Conservation (phyloP, 257 asterid species). For the Lycium ferocissimum region DNA sequence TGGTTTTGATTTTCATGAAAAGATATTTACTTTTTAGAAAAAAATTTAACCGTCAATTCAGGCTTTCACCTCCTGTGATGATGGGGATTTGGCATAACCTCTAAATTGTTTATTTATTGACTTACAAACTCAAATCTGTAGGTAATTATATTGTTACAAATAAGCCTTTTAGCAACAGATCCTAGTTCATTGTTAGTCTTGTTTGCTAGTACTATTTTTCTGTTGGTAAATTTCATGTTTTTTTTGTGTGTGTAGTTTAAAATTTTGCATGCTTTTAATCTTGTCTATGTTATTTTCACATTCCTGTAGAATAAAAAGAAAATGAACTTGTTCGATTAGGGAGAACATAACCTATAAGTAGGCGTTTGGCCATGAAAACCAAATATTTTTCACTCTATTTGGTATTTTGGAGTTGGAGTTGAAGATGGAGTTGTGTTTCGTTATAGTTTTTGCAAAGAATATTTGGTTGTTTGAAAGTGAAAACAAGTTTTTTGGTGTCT, state of each 20-base stretch:
- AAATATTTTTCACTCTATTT: too few relatives aligned
- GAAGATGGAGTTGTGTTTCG: too few relatives aligned
- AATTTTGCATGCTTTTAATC: neutral
- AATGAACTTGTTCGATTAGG: neutral
- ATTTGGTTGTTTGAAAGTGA: too few relatives aligned
- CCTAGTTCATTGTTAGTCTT: neutral
- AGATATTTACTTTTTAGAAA: neutral
- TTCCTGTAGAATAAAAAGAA: conserved; percentile 1
- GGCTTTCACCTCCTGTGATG: too few relatives aligned
- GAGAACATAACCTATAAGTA: too few relatives aligned
- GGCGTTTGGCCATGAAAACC: too few relatives aligned
- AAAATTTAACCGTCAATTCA: too few relatives aligned
- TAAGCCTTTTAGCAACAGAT: neutral
- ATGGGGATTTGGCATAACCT: too few relatives aligned
- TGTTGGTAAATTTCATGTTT: neutral
- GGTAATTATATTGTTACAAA: neutral
- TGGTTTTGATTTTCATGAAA: neutral
- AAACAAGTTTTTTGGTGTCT: too few relatives aligned
- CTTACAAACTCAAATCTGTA: neutral
- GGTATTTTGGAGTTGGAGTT: too few relatives aligned
- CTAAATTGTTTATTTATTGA: neutral
- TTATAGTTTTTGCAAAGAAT: too few relatives aligned
- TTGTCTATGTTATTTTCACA: neutral
- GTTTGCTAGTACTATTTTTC: neutral
- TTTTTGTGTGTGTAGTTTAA: neutral